phyloP scores from a whole-genome alignment of 2,329 filamentous ascomycete genomes.

The Pseudogymnoascus pannorum region DNA sequence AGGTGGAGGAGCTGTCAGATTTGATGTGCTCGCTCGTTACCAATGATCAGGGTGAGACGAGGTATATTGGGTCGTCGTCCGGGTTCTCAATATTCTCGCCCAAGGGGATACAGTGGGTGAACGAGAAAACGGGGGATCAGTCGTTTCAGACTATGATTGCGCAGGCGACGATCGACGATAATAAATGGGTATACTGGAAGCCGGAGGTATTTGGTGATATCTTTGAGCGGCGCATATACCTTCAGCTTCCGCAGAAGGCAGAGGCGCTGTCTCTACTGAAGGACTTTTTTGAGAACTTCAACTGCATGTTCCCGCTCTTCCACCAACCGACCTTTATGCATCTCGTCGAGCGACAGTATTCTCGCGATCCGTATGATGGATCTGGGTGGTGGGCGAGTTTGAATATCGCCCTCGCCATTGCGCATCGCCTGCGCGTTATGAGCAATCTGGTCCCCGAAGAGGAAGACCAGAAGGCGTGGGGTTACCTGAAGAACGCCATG shows the following conservation, averaged over 20 bases:
- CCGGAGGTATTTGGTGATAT: conserved; percentile 94
- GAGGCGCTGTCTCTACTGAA: conserved; percentile 82
- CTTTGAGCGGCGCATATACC: conserved; percentile 78
- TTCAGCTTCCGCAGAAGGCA: conserved; percentile 66
- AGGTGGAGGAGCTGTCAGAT: conserved; percentile 84
- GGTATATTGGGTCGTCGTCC: conserved; percentile 94
- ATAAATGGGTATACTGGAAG: conserved; percentile 97
- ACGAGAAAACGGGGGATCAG: conserved; percentile 90
- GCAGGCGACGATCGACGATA: conserved; percentile 81
- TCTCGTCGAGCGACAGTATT: conserved; percentile 89
- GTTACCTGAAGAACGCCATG: conserved; percentile 93
- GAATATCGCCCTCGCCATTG: conserved; percentile 89
- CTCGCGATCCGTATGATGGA: conserved; percentile 82
- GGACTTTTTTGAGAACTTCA: conserved; percentile 98
- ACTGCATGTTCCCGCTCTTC: conserved; percentile 96
- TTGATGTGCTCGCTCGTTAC: conserved; percentile 99
- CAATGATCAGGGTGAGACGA: conserved; percentile 86
- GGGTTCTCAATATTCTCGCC: conserved; percentile 98
- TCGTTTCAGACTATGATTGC: conserved; percentile 95
- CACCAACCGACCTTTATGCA: conserved; percentile 99
- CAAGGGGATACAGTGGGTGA: conserved; percentile 97
- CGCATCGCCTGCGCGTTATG: conserved; percentile 88
- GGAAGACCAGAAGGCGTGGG: conserved; percentile 92
- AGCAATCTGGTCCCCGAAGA: conserved; percentile 85
- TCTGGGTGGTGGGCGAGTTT: conserved; percentile 98